A percentile compares a stretch with the other conserved stretches of the same genome.
Evolutionary conservation across 2,329 filamentous ascomycete species (phyloP).

Genomic region (Xylariaceae sp.): DNA sequence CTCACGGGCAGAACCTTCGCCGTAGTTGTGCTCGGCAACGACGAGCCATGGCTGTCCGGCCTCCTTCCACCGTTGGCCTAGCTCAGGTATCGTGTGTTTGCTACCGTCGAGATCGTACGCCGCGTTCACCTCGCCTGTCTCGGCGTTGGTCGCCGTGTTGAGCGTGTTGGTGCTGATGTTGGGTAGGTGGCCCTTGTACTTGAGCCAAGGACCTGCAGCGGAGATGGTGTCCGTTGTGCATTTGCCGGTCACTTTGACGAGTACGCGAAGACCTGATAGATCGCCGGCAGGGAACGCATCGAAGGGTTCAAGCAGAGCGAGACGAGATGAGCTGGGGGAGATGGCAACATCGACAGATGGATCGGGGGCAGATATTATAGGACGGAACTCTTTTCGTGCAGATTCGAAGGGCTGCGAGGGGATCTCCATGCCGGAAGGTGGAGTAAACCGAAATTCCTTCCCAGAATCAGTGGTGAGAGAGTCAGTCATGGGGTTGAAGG

Average conservation of each 20-base stretch:
- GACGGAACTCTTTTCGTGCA: constrained; percentile 62
- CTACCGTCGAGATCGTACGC: constrained; percentile 83
- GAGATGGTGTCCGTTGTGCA: constrained; percentile 99
- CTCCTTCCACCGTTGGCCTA: constrained; percentile 79
- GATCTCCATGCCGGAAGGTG: constrained; percentile 67
- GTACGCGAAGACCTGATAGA: constrained; percentile 72
- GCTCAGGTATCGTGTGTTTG: constrained; percentile 75
- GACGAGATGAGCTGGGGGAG: constrained; percentile 80
- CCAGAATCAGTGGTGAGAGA: constrained; percentile 75
- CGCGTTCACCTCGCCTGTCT: constrained; percentile 86
- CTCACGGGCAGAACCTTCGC: constrained; percentile 83
- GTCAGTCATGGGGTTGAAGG: constrained; percentile 95
- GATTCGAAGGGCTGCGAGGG: constrained; percentile 65
- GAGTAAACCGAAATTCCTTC: constrained; percentile 76
- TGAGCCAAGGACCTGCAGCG: constrained; percentile 93
- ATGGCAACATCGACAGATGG: constrained; percentile 69
- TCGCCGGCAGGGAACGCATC: constrained; percentile 72
- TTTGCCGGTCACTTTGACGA: constrained; percentile 96
- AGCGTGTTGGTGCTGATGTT: constrained; percentile 98
- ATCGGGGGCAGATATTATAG: constrained; percentile 68
- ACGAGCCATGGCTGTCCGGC: constrained; percentile 80
- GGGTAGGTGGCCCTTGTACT: constrained; percentile 97
- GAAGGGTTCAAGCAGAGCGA: constrained; percentile 90
- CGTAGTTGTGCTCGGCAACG: constrained; percentile 96
- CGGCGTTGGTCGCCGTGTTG: constrained; percentile 89